Evolutionary conservation across 2,329 filamentous ascomycete genomes (phyloP).

Genomic region (Diatrype stigma): DNA sequence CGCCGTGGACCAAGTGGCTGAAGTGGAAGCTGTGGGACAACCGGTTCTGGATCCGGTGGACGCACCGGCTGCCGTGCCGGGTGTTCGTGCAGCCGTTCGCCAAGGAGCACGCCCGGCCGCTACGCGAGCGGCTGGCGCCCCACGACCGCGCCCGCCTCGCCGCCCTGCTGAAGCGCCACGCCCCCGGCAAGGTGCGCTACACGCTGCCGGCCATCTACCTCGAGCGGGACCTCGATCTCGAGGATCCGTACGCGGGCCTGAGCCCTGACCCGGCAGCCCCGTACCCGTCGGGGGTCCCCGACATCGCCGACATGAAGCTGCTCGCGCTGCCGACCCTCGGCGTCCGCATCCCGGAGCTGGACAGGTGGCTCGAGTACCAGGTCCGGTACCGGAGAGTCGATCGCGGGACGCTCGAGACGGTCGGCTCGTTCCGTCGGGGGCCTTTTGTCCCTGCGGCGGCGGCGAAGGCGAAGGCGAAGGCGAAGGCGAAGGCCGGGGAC

Average conservation of each 20-base stretch:
- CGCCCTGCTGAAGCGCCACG: slow-evolving; percentile 42
- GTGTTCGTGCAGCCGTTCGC: slow-evolving; percentile 45
- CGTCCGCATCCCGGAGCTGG: slow-evolving; percentile 41
- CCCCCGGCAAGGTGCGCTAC: slow-evolving; percentile 52
- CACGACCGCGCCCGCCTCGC: slow-evolving; percentile 33
- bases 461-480: not conserved
- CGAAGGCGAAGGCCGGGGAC: not conserved
- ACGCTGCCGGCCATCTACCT: slow-evolving; percentile 53
- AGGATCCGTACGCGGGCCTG: not conserved
- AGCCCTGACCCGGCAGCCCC: too few relatives aligned
- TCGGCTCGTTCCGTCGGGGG: slow-evolving; percentile 12
- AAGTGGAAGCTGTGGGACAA: slow-evolving; percentile 51
- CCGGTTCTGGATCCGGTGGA: slow-evolving; percentile 56
- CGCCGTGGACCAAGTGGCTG: slow-evolving; percentile 27
- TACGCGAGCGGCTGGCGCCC: slow-evolving; percentile 40
- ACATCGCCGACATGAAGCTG: slow-evolving; percentile 32
- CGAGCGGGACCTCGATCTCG: slow-evolving; percentile 29
- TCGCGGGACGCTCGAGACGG: slow-evolving; percentile 28
- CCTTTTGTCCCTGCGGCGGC: slow-evolving; percentile 6
- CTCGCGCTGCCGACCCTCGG: slow-evolving; percentile 52
- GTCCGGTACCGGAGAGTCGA: slow-evolving; percentile 49
- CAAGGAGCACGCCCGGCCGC: slow-evolving; percentile 39
- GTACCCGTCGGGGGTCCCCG: slow-evolving; percentile 1
- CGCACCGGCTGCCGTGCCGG: slow-evolving; percentile 36
- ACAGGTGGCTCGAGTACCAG: slow-evolving; percentile 46